A percentile compares a stretch with the other conserved stretches of the same genome.
Evolutionary conservation across 2,329 filamentous ascomycete species (phyloP).

Genomic region (Xylaria sp.): DNA sequence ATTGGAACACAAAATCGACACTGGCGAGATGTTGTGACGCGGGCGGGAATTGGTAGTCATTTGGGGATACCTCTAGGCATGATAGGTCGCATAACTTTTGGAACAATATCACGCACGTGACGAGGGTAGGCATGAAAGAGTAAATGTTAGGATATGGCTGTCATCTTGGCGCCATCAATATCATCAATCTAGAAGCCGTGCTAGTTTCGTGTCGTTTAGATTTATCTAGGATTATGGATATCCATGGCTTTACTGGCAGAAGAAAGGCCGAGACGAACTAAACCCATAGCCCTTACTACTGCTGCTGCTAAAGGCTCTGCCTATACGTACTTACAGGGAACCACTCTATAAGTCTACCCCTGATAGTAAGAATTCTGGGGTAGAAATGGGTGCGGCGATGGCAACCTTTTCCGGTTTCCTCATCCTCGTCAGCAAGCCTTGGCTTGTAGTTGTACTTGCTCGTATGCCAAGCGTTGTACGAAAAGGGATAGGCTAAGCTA

Average conservation of each 20-base stretch:
- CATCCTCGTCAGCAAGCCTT: background rate
- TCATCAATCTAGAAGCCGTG: background rate
- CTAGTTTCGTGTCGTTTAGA: background rate
- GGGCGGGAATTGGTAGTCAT: background rate
- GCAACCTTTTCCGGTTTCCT: constrained; percentile 4
- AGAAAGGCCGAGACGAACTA: background rate
- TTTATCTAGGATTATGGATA: background rate
- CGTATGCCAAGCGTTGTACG: constrained; percentile 2
- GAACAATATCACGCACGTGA: background rate
- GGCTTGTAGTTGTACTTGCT: background rate
- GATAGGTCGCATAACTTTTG: background rate
- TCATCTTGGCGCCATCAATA: constrained; percentile 11
- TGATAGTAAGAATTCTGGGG: constrained; percentile 3
- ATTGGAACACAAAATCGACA: background rate
- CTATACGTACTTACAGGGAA: background rate
- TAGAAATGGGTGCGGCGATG: background rate
- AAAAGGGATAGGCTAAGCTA: background rate
- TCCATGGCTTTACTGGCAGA: background rate
- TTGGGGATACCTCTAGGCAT: background rate
- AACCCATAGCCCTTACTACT: background rate
- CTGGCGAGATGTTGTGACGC: background rate
- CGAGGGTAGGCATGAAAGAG: background rate
- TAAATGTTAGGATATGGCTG: background rate
- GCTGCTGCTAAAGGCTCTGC: no score
- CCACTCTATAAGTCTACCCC: background rate